Conservation (phyloP, 495 filamentous ascomycete species). For the Glutinoglossum americanum region DNA sequence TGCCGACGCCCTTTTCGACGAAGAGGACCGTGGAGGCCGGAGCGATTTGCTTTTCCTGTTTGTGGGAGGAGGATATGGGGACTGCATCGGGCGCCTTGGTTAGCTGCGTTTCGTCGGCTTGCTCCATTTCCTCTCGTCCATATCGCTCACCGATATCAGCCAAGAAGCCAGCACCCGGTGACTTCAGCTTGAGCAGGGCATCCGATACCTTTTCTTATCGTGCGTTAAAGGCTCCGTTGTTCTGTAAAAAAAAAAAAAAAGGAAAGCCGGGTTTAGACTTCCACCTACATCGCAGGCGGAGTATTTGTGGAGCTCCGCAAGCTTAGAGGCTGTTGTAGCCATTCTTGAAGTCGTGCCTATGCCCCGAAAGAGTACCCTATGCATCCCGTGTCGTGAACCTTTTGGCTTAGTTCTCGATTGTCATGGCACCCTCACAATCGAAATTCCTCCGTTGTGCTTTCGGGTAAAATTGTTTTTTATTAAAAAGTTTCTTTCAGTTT, state of each 20-base stretch:
- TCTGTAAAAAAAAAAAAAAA: too few relatives aligned
- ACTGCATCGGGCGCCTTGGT: not conserved
- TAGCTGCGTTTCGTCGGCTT: too few relatives aligned
- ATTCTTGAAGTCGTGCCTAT: not conserved
- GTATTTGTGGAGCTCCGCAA: slow-evolving; percentile 16
- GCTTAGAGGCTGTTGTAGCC: not conserved
- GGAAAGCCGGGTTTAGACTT: too few relatives aligned
- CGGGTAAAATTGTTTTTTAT: too few relatives aligned
- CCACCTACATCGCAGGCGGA: slow-evolving; percentile 28
- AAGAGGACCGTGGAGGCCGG: slow-evolving; percentile 45
- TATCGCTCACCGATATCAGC: slow-evolving; percentile 30
- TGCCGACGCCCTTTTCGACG: slow-evolving; percentile 25
- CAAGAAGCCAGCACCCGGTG: slow-evolving; percentile 35
- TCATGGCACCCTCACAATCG: too few relatives aligned
- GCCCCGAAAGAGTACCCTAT: not conserved
- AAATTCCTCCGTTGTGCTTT: too few relatives aligned
- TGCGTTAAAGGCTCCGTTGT: not conserved
- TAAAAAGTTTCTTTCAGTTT: too few relatives aligned
- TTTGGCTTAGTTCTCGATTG: too few relatives aligned
- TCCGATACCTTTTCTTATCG: slow-evolving; percentile 31
- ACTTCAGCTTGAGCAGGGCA: slow-evolving; percentile 36
- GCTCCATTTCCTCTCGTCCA: not conserved
- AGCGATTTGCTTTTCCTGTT: slow-evolving; percentile 24
- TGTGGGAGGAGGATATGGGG: slow-evolving; percentile 17
- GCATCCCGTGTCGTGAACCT: not conserved